Percentiles rank a stretch among this genome's conserved stretches.
phyloP scores from a whole-genome alignment of 106 monocot species.

The Iris macrosiphon region DNA sequence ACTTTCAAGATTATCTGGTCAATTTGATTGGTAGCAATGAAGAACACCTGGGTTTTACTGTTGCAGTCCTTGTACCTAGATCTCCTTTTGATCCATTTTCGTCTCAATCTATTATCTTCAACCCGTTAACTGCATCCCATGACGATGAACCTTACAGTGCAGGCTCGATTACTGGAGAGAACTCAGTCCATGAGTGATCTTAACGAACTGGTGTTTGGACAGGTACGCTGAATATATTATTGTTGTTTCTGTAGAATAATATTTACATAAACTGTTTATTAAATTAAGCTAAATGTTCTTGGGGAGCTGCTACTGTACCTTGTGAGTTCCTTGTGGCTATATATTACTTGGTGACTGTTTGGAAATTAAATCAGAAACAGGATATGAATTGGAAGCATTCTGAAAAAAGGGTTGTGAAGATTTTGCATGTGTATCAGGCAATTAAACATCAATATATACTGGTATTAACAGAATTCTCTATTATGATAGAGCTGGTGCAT shows the following conservation, averaged over 20 bases:
- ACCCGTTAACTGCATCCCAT: neutral
- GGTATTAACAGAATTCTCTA: no score
- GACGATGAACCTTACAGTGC: constrained; percentile 17
- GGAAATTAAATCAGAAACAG: no score
- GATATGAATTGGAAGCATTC: no score
- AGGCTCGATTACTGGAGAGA: constrained; percentile 82
- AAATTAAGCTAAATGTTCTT: neutral
- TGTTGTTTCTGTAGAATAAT: neutral
- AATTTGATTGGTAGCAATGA: no score
- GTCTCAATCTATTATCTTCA: neutral
- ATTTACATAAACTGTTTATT: no score
- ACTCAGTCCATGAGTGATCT: constrained; percentile 98
- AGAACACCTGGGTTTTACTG: neutral
- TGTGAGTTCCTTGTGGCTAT: neutral
- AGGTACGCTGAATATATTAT: constrained; percentile 53
- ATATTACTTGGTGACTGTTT: neutral
- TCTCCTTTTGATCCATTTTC: neutral
- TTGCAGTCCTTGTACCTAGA: neutral
- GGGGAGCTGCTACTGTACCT: neutral
- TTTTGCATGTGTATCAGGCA: no score
- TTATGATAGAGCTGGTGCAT: no score
- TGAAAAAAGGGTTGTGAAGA: no score
- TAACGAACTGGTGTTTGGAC: constrained; percentile 92
- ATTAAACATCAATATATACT: no score
- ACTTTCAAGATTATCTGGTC: no score